Evolutionary conservation across 1,284 basidiomycete genomes (phyloP).

Genomic region (Neolentinus lepideus): DNA sequence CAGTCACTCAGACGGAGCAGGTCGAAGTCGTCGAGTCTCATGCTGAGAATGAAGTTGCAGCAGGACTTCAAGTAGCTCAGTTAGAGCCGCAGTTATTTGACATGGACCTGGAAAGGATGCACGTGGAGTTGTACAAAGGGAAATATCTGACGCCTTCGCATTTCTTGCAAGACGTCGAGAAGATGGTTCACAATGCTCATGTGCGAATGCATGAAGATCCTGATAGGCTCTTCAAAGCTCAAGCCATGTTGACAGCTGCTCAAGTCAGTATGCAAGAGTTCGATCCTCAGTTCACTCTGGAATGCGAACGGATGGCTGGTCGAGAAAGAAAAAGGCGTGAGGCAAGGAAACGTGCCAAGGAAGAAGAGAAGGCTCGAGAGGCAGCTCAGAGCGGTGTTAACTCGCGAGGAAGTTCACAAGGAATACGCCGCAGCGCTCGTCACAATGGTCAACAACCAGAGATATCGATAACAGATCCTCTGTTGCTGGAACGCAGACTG

Average conservation of each 20-base stretch:
- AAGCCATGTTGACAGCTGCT: slow-evolving; percentile 86
- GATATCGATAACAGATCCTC: slow-evolving; percentile 61
- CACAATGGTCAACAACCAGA: slow-evolving; percentile 68
- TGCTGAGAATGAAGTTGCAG: neutral
- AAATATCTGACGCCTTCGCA: slow-evolving; percentile 85
- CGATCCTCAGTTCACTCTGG: slow-evolving; percentile 74
- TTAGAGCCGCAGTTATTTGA: slow-evolving; percentile 48
- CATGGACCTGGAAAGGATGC: slow-evolving; percentile 90
- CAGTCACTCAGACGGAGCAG: slow-evolving; percentile 9
- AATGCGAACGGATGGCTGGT: slow-evolving; percentile 86
- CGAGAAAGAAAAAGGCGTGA: slow-evolving; percentile 69
- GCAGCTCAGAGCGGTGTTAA: slow-evolving; percentile 20
- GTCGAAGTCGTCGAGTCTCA: slow-evolving; percentile 1
- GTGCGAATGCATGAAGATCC: slow-evolving; percentile 58
- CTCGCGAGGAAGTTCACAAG: slow-evolving; percentile 28
- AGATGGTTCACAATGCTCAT: slow-evolving; percentile 87
- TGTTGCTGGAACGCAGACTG: slow-evolving; percentile 60
- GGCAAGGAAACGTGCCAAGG: slow-evolving; percentile 46
- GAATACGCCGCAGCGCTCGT: slow-evolving; percentile 59
- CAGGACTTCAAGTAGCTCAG: slow-evolving; percentile 3
- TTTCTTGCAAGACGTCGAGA: slow-evolving; percentile 83
- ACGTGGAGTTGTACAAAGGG: slow-evolving; percentile 78
- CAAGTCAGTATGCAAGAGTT: slow-evolving; percentile 87
- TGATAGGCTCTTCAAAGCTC: slow-evolving; percentile 76
- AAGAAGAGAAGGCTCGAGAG: slow-evolving; percentile 39